phyloP scores from a whole-genome alignment of 192 early-diverging fungal genomes.

The Kappamyces sp. region DNA sequence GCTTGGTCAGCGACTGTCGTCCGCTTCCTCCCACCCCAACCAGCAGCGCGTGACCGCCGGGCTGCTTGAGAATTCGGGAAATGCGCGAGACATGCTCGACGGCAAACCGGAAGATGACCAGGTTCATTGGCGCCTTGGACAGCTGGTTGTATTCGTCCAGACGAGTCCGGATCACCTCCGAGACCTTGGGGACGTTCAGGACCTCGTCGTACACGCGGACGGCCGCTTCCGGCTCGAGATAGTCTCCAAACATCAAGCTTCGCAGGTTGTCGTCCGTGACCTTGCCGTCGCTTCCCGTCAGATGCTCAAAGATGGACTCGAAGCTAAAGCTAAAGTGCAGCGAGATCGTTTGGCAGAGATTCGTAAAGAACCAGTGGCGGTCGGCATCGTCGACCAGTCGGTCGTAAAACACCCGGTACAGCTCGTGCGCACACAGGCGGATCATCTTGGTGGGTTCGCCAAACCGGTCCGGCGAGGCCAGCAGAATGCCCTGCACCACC shows the following conservation, averaged over 20 bases:
- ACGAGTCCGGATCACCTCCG: constrained; percentile 43
- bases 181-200: constrained; percentile 35
- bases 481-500: constrained; percentile 52
- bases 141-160: constrained; percentile 58
- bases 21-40: constrained; percentile 56
- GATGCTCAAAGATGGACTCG: constrained; percentile 41
- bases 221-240: constrained; percentile 45
- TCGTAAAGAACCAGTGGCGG: constrained; percentile 48
- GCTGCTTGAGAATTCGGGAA: constrained; percentile 53
- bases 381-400: constrained; percentile 52
- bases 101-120: constrained; percentile 57
- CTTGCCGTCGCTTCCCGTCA: constrained; percentile 48
- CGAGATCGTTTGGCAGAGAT: constrained; percentile 36
- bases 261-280: constrained; percentile 57
- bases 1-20: constrained; percentile 47
- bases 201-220: constrained; percentile 49
- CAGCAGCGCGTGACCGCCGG: constrained; percentile 50
- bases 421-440: constrained; percentile 54
- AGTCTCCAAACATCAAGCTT: constrained; percentile 56
- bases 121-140: constrained; percentile 51
- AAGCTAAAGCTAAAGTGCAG: constrained; percentile 43
- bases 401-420: constrained; percentile 54
- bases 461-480: constrained; percentile 40
- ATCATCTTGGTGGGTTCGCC: constrained; percentile 42
- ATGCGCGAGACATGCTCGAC: constrained; percentile 56